Evolutionary conservation across 202 grass and related monocot genomes (phyloP).

Genomic region (Musa balbisiana): DNA sequence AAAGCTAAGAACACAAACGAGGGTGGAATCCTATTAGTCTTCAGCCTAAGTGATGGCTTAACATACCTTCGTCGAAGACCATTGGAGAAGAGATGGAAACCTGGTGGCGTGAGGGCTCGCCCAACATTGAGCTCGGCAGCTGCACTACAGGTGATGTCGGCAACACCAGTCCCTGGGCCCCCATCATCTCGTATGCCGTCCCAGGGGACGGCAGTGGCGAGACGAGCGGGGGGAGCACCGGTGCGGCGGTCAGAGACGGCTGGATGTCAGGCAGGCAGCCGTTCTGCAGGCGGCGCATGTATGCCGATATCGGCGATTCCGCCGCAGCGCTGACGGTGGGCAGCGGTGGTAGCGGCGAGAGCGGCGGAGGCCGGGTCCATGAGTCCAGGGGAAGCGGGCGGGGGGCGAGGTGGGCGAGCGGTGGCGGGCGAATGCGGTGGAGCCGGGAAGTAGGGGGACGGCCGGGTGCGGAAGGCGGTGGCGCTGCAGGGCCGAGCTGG

Average conservation of each 20-base stretch:
- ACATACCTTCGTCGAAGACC: too few relatives aligned
- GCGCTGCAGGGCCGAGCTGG: conserved; percentile 27
- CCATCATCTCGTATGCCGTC: conserved; percentile 14
- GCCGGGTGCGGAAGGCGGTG: conserved; percentile 16
- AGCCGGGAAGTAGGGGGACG: conserved; percentile 50
- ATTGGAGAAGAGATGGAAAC: not conserved
- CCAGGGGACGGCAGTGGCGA: conserved; percentile 26
- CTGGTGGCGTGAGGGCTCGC: not conserved
- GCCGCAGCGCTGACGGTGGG: conserved; percentile 58
- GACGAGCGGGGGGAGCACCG: conserved; percentile 33
- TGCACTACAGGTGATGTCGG: conserved; percentile 2
- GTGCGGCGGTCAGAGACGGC: conserved; percentile 12
- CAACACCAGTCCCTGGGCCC: not conserved
- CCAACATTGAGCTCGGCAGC: not conserved
- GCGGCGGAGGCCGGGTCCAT: conserved; percentile 10
- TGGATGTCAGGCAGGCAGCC: conserved; percentile 19
- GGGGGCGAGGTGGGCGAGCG: conserved; percentile 46
- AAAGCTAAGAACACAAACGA: too few relatives aligned
- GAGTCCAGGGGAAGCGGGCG: conserved; percentile 1
- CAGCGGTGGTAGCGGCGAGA: conserved; percentile 68
- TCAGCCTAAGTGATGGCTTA: too few relatives aligned
- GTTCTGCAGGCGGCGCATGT: conserved; percentile 71
- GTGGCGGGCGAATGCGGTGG: conserved; percentile 83
- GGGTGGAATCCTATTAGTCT: too few relatives aligned
- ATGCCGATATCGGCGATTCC: conserved; percentile 85